Conservation (phyloP, 1,284 basidiomycete species). For the Apiotrichum laibachii region DNA sequence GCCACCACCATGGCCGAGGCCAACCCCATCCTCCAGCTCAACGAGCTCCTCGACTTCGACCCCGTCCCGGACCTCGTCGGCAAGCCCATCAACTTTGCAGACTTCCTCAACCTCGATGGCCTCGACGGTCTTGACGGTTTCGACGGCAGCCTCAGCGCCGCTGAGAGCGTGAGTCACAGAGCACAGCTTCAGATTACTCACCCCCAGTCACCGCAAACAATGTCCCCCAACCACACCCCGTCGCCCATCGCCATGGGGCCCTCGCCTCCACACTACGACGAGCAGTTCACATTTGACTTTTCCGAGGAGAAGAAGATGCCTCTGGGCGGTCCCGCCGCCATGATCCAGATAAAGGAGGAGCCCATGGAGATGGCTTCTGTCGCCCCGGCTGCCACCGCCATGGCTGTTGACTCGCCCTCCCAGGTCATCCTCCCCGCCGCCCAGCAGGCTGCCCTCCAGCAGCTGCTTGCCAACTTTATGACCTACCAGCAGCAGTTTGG, state of each 20-base stretch:
- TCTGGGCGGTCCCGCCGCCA: constrained; percentile 8
- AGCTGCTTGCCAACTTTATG: constrained; percentile 39
- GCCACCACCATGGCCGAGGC: constrained; percentile 16
- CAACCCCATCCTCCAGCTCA: constrained; percentile 5
- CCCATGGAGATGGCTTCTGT: constrained; percentile 30
- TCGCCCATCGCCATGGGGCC: constrained; percentile 31
- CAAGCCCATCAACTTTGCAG: constrained; percentile 40
- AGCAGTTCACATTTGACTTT: constrained; percentile 31
- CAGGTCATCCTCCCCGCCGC: constrained; percentile 29
- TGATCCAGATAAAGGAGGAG: constrained; percentile 37
- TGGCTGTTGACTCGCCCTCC: constrained; percentile 5
- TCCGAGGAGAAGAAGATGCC: constrained; percentile 25
- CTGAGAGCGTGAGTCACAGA: constrained; percentile 30
- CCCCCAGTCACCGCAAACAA: constrained; percentile 39
- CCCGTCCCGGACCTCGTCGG: constrained; percentile 37
- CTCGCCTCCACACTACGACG: constrained; percentile 26
- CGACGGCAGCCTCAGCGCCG: constrained; percentile 18
- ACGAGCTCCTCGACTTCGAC: constrained; percentile 25
- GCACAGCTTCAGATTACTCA: constrained; percentile 18
- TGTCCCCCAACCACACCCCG: constrained; percentile 45
- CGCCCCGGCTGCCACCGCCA: neutral
- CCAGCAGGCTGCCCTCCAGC: constrained; percentile 42
- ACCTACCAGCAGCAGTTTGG: constrained; percentile 39
- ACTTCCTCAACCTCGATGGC: constrained; percentile 46
- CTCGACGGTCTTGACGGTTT: constrained; percentile 4